Percentiles rank a stretch among this genome's conserved stretches.
Evolutionary conservation across 164 flowering plant genomes (phyloP).

Genomic region (Warburgia ugandensis): DNA sequence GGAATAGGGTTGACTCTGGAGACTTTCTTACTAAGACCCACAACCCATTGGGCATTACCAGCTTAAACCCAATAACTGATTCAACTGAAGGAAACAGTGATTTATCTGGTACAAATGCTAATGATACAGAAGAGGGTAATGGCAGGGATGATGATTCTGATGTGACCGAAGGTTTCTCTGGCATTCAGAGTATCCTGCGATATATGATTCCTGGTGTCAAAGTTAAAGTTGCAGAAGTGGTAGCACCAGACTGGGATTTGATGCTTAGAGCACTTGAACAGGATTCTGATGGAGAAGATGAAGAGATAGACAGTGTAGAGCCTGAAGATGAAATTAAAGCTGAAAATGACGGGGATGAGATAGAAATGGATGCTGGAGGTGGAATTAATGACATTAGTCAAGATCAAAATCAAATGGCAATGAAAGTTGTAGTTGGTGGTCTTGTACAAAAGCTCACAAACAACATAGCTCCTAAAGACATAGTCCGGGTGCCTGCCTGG

Average conservation of each 20-base stretch:
- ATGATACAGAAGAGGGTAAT: constrained; percentile 50
- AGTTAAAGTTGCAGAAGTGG: constrained; percentile 69
- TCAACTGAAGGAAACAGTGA: constrained; percentile 44
- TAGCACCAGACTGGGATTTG: constrained; percentile 59
- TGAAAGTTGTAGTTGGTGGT: constrained; percentile 64
- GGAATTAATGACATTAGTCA: constrained; percentile 25
- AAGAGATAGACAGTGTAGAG: no score
- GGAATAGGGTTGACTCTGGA: constrained; percentile 23
- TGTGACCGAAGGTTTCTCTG: constrained; percentile 37
- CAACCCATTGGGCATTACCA: constrained; percentile 22
- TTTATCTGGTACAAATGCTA: constrained; percentile 23
- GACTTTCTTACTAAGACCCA: constrained; percentile 25
- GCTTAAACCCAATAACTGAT: constrained; percentile 27
- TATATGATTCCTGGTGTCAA: constrained; percentile 87
- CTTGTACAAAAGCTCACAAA: constrained; percentile 43
- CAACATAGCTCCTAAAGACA: constrained; percentile 26
- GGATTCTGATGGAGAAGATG: constrained; percentile 51
- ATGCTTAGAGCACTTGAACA: constrained; percentile 68
- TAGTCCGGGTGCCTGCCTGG: constrained; percentile 75
- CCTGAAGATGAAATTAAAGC: no score
- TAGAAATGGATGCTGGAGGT: constrained; percentile 34
- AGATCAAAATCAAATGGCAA: constrained; percentile 42
- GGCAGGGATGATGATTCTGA: constrained; percentile 55
- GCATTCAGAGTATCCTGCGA: constrained; percentile 49
- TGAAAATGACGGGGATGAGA: no score